These are phyloP conservation scores for Capillidium rhysosporum DNA, from an alignment of 371 early-diverging fungal genomes.

Conservation along the genomic window DNA sequence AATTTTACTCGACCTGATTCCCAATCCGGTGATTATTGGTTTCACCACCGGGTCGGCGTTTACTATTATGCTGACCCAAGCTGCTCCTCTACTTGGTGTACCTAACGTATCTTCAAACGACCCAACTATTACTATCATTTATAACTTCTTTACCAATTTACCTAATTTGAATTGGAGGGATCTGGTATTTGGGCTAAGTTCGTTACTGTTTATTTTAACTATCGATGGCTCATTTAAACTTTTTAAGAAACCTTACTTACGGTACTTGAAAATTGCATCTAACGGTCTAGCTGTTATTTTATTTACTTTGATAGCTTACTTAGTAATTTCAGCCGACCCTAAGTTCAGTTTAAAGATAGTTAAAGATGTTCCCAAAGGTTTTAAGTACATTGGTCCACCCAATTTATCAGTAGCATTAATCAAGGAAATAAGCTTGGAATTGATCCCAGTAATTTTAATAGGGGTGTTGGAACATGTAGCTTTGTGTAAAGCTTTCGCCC, in stretches of 20 bases:
- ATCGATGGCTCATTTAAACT: slow-evolving; percentile 14
- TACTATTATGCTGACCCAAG: slow-evolving; percentile 49
- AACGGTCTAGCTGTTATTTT: slow-evolving; percentile 26
- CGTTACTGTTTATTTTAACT: slow-evolving; percentile 21
- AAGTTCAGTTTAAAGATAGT: slow-evolving; percentile 18
- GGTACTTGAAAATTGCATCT: slow-evolving; percentile 19
- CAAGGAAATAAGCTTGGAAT: slow-evolving; percentile 21
- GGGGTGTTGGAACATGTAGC: slow-evolving; percentile 68
- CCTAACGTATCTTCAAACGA: slow-evolving; percentile 13
- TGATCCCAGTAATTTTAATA: slow-evolving; percentile 43
- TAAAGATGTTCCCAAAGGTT: slow-evolving; percentile 44
- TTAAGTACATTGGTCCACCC: slow-evolving; percentile 10
- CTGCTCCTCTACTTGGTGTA: slow-evolving; percentile 48
- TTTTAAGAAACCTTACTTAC: slow-evolving; percentile 10
- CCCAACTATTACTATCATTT: slow-evolving; percentile 23
- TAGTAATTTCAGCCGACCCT: slow-evolving; percentile 10
- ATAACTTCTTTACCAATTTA: slow-evolving; percentile 25
- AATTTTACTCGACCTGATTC: slow-evolving; percentile 69
- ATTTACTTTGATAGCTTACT: slow-evolving; percentile 22
- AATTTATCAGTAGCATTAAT: slow-evolving; percentile 6
- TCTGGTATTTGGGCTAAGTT: slow-evolving; percentile 22
- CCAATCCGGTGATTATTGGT: slow-evolving; percentile 43
- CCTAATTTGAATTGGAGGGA: slow-evolving; percentile 20
- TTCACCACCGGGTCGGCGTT: slow-evolving; percentile 50
- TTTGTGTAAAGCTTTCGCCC: slow-evolving; percentile 60